Percentiles rank a stretch among this genome's conserved stretches.
Evolutionary conservation across 768 basidiomycete species (phyloP).

Genomic region (Macrolepiota albuminosa): DNA sequence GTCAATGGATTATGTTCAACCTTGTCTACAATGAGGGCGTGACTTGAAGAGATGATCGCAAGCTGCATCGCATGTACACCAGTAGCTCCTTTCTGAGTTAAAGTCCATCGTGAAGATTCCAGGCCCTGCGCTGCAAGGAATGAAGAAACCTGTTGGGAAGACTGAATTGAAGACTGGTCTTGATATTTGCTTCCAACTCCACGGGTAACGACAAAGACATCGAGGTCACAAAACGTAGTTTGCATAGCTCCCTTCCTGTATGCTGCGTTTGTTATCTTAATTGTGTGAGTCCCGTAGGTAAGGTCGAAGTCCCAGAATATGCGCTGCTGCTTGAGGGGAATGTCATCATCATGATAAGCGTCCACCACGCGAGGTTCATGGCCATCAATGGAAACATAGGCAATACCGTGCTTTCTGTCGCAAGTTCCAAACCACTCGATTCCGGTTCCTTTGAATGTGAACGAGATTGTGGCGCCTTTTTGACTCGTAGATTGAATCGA

Average conservation of each 20-base stretch:
- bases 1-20: slow-evolving; percentile 81
- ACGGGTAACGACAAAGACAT: slow-evolving; percentile 64
- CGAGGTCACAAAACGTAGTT: slow-evolving; percentile 44
- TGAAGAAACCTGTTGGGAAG: not conserved
- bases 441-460: slow-evolving; percentile 69
- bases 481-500: slow-evolving; percentile 48
- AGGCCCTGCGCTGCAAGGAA: slow-evolving; percentile 5
- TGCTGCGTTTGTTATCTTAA: slow-evolving; percentile 60
- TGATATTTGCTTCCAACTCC: slow-evolving; percentile 19
- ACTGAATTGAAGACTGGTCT: slow-evolving; percentile 1
- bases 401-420: slow-evolving; percentile 48
- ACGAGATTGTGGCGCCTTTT: slow-evolving; percentile 42
- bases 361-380: slow-evolving; percentile 40
- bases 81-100: slow-evolving; percentile 62
- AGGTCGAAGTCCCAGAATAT: slow-evolving; percentile 60
- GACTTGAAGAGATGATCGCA: slow-evolving; percentile 59
- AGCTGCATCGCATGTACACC: slow-evolving; percentile 82
- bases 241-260: slow-evolving; percentile 29
- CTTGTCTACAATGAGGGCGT: slow-evolving; percentile 76
- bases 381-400: slow-evolving; percentile 58
- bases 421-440: slow-evolving; percentile 75
- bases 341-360: slow-evolving; percentile 28
- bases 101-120: slow-evolving; percentile 39
- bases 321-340: slow-evolving; percentile 50
- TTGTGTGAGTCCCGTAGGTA: slow-evolving; percentile 44